phyloP scores from a whole-genome alignment of 1,284 basidiomycete genomes.

The Sphaerobolus stellatus region DNA sequence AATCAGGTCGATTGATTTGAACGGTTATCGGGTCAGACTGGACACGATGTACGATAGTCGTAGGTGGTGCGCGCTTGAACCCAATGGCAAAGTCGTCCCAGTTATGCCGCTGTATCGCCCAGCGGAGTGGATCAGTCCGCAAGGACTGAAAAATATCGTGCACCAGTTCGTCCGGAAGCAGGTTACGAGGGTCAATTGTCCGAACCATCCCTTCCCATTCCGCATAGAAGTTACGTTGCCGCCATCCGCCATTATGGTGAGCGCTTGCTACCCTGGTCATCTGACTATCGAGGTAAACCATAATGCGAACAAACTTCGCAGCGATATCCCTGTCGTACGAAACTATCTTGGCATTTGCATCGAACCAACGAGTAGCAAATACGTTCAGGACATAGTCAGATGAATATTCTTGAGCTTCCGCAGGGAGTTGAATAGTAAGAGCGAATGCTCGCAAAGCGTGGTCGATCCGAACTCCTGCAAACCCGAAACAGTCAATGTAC shows the following conservation, averaged over 20 bases:
- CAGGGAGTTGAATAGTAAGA: conserved; percentile 73
- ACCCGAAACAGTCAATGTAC: conserved; percentile 86
- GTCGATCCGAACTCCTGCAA: conserved; percentile 82
- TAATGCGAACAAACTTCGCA: conserved; percentile 75
- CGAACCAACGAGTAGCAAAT: conserved; percentile 87
- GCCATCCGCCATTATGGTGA: conserved; percentile 61
- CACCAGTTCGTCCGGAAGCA: conserved; percentile 73
- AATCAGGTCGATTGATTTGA: conserved; percentile 78
- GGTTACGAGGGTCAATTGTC: conserved; percentile 63
- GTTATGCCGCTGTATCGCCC: too few species aligned
- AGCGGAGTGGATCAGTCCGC: conserved; percentile 66
- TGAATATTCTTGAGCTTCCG: conserved; percentile 47
- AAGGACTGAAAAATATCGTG: conserved; percentile 78
- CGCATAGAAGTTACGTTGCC: conserved; percentile 67
- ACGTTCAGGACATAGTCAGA: conserved; percentile 63
- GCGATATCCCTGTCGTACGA: conserved; percentile 80
- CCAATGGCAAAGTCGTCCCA: conserved; percentile 57
- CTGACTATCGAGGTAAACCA: conserved; percentile 84
- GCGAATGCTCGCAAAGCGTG: conserved; percentile 87
- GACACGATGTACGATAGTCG: conserved; percentile 76
- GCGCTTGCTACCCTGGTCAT: conserved; percentile 63
- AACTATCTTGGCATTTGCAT: conserved; percentile 78
- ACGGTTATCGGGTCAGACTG: conserved; percentile 85
- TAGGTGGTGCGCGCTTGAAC: conserved; percentile 72
- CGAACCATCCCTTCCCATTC: conserved; percentile 59